Evolutionary conservation across 2,329 filamentous ascomycete species (phyloP), one percentile per base, ranked within the genome.

Genomic region (Sarocladium strictum): DNA sequence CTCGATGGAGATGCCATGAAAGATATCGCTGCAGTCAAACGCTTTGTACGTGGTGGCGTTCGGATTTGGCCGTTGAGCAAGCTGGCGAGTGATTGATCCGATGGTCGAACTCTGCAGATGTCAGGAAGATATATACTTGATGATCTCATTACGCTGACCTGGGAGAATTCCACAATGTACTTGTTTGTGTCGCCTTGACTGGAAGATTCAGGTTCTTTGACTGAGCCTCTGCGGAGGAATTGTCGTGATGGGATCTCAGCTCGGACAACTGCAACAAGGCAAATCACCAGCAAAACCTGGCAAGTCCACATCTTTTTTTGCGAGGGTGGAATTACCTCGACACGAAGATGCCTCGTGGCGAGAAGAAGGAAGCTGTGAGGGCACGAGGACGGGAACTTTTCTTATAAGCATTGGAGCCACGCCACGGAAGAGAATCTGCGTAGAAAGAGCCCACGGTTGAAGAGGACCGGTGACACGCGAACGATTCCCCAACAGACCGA

Each of bases 11-110:
- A 70, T 60, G 2, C 70, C 70, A 9, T 59, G 62, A 43, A 73
- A 73, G 38, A 72, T 57, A 50, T 70, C 66, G 37, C 63, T 62
- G 26, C 68, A 70, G 53, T 70, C 66, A 51, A 70, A 66, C 14
- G 61, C 58, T 51, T 64, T 62, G 52, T 64, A 68, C 10, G 58
- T 58, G 17, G 56, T 53, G 29, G 19, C 53, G 27, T 59, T 60
- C 17, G 32, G 53, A 2, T 57, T 50, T 24, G 59, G 55, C 17
- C 57, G 59, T 12, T 55, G 53, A 9, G 57, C 59, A 14, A 68
- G 54, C 19, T 64, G 62, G 32, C 57, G 60, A 41, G 63, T 53
- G 9, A 69, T 55, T 21, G 33, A 43, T 9, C 54, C 55, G 17
- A 58, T 45, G 21, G 54, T 56, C 12, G 29, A 45, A 19, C 54